A percentile compares a stretch with the other conserved stretches of the same genome.
phyloP scores from a whole-genome alignment of 1,284 basidiomycete species.

The Xerocomus nothofagi region DNA sequence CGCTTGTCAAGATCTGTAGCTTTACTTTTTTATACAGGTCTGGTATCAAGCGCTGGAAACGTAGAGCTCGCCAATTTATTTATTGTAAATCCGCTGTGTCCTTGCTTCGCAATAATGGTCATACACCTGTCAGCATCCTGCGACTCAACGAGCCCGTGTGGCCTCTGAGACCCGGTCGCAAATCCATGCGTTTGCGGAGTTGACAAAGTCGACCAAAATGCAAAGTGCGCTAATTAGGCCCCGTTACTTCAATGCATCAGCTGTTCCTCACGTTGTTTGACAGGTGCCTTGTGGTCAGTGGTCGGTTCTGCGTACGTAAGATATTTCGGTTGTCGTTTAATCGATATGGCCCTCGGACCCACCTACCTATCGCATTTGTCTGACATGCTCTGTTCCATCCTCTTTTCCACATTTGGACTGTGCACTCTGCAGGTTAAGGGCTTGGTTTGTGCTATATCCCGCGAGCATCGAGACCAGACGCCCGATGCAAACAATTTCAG shows the following conservation, averaged over 20 bases:
- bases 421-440: slow-evolving; percentile 36
- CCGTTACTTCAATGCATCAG: slow-evolving; percentile 30
- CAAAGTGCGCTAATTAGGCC: slow-evolving; percentile 37
- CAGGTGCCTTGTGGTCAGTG: slow-evolving; percentile 36
- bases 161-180: slow-evolving; percentile 33
- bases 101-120: slow-evolving; percentile 24
- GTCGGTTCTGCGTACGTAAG: slow-evolving; percentile 34
- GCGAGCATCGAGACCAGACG: slow-evolving; percentile 39
- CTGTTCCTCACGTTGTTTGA: slow-evolving; percentile 32
- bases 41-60: slow-evolving; percentile 23
- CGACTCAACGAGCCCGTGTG: slow-evolving; percentile 13
- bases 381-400: slow-evolving; percentile 30
- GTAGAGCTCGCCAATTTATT: slow-evolving; percentile 28
- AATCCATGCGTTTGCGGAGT: slow-evolving; percentile 29
- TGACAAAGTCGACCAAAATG: slow-evolving; percentile 35
- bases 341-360: slow-evolving; percentile 41
- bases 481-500: slow-evolving; percentile 37
- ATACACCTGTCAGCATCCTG: slow-evolving; percentile 27
- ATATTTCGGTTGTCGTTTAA: slow-evolving; percentile 39
- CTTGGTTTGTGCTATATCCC: slow-evolving; percentile 38
- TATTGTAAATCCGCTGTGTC: slow-evolving; percentile 27
- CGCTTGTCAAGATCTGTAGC: slow-evolving; percentile 19
- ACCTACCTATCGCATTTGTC: slow-evolving; percentile 37
- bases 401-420: slow-evolving; percentile 36
- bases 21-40: slow-evolving; percentile 18